Evolutionary conservation across 2,329 filamentous ascomycete genomes (phyloP), one percentile per base, ranked within the genome.

Genomic region (Verticillium nubilum): DNA sequence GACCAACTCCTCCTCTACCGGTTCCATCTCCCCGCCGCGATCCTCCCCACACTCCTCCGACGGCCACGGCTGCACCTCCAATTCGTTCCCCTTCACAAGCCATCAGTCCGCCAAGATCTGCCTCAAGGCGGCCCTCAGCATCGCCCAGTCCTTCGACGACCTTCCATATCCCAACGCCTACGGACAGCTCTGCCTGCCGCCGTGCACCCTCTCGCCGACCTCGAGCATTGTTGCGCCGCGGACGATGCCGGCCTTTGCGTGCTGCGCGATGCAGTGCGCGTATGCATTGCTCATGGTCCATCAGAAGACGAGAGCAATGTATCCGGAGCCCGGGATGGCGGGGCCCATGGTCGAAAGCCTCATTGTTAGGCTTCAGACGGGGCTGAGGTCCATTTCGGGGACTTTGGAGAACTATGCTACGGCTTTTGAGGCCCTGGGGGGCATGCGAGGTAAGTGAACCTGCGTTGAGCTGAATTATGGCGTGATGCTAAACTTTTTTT

Each of bases 101-200:
- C 77, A 79, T 59, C 71, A 76, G 50, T 81, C 79, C 15, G 74
- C 79, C 25, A 78, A 78, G 64, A 74, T 81, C 60, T 81, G 79
- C 64, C 70, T 82, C 31, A 77, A 76, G 54, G 76, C 79, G 7
- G 78, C 79, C 2, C 71, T 82, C 52, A 77, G 73, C 61, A 81
- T 82, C 58, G 75, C 79, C 1, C 66, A 71, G 56, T 74, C 74
- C 13, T 81, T 81, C 57, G 72, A 77, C 62, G 68, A 70, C 12
- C 65, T 82, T 33, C 78, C 80, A 1, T 80, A 77, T 58, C 79
- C 80, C 15, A 75, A 75, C 57, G 73, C 76, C 64, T 74, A 67
- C 26, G 66, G 73, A 23, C 68, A 71, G 59, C 64, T 68, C 4
- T 68, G 68, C n/a, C 70, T 71, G 31, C 65, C 70, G 15, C 70